A percentile compares a stretch with the other conserved stretches of the same genome.
These are phyloP conservation scores for Aspergillus amoenus DNA, from an alignment of 2,329 filamentous ascomycete species.

Conservation along the genomic window DNA sequence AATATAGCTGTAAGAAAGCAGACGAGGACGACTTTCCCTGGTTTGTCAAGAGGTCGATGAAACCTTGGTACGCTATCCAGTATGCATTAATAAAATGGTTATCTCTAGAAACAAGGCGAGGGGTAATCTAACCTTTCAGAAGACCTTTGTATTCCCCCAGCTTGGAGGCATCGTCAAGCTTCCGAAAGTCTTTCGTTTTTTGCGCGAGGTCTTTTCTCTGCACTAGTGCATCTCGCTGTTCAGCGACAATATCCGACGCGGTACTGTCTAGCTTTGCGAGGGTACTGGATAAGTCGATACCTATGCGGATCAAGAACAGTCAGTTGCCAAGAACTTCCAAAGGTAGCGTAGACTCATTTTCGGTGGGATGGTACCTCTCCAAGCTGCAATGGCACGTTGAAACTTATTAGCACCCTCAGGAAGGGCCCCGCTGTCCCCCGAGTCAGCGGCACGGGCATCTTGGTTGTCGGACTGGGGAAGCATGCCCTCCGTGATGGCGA, in stretches of 20 bases:
- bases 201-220: constrained; percentile 97
- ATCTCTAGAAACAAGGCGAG: neutral
- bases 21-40: constrained; percentile 94
- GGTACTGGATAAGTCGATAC: constrained; percentile 80
- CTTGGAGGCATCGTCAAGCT: constrained; percentile 85
- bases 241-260: constrained; percentile 89
- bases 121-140: constrained; percentile 66
- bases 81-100: constrained; percentile 10
- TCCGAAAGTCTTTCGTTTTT: constrained; percentile 97
- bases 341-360: neutral
- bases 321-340: neutral
- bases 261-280: constrained; percentile 85
- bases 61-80: constrained; percentile 81
- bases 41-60: constrained; percentile 94
- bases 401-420: constrained; percentile 81
- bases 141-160: constrained; percentile 84
- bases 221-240: constrained; percentile 92
- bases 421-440: constrained; percentile 28
- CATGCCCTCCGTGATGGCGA: constrained; percentile 43
- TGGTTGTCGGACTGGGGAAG: constrained; percentile 31
- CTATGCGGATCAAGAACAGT: constrained; percentile 45
- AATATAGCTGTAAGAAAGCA: constrained; percentile 89
- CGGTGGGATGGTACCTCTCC: constrained; percentile 69
- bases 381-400: constrained; percentile 90
- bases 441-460: constrained; percentile 25